These are phyloP conservation scores for Scedosporium apiospermum DNA, from an alignment of 2,329 filamentous ascomycete genomes.

Conservation along the genomic window DNA sequence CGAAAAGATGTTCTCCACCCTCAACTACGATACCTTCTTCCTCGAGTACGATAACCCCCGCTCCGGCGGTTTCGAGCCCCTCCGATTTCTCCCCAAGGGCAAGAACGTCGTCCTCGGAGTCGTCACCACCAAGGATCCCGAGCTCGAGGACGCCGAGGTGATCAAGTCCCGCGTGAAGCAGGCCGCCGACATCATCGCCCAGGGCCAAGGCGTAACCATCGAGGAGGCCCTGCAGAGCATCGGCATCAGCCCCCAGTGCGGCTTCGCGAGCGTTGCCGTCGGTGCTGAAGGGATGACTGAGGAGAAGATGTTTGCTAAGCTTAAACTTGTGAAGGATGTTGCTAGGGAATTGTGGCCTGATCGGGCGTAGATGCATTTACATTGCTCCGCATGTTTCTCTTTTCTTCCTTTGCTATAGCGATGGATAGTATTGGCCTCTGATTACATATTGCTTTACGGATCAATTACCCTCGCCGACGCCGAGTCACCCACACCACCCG, in stretches of 20 bases:
- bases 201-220: conserved; percentile 51
- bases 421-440: too few relatives aligned
- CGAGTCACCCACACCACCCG: too few relatives aligned
- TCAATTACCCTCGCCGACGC: too few relatives aligned
- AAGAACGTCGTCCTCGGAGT: conserved; percentile 56
- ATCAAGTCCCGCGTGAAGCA: conserved; percentile 44
- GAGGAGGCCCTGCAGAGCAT: conserved; percentile 56
- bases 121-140: conserved; percentile 50
- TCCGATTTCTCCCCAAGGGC: conserved; percentile 45
- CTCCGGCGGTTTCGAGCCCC: conserved; percentile 52
- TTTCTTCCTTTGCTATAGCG: not conserved
- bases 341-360: conserved; percentile 53
- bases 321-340: conserved; percentile 57
- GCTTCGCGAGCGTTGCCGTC: conserved; percentile 59
- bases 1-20: conserved; percentile 46
- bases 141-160: conserved; percentile 44
- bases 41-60: conserved; percentile 51
- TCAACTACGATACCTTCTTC: conserved; percentile 53
- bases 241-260: conserved; percentile 61
- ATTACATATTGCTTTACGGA: too few relatives aligned
- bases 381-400: not conserved
- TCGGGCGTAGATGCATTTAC: not conserved
- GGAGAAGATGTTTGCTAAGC: conserved; percentile 61
- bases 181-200: conserved; percentile 56
- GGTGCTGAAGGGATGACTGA: conserved; percentile 54